Base-by-base conservation (phyloP, 805 yeast genomes). In the Teunomyces atbi region DNA sequence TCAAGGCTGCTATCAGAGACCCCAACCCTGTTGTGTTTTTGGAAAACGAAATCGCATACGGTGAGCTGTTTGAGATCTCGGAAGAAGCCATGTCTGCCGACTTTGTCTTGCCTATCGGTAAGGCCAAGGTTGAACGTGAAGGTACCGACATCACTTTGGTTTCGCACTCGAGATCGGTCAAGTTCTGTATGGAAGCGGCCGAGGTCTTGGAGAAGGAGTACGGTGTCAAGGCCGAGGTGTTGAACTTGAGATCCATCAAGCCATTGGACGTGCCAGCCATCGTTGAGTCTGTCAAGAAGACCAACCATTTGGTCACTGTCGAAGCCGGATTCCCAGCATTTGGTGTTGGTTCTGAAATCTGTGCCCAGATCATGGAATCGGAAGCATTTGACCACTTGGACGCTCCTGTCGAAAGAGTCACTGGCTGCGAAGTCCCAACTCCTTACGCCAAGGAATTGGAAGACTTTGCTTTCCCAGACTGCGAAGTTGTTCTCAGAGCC, bases 391-490 rank as follows among this genome's bases (percentile, higher is more conserved):
- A 94, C 74, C 89, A 90, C 82, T 82, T 94, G 65, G 99, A 94
- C 73, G 96, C 98, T 51, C 99, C 99, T 60, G 89, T 94, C 57
- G 96, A 86, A 77, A 89, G 99, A 80, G 92, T 91, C 62, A 94
- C 99, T 49, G 99, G 99, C 71, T 96, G 98, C 66, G 99, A 94
- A 77, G 97, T 91, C 27, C 99, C 99, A 71, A 94, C 99, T 58
- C 99, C 99, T 55, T 94, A 94, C 68, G 96, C 97, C 60, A 82
- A 83, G 71, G 91, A 86, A 75, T 81, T 94, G 67, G 99, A 94
- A 82, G 95, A 87, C 76, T 88, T 94, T 66, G 97, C 98, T 46
- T 94, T 94, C 97, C 99, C 99, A 71, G 96, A 91, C 69, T 79
- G 88, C 46, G 92, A 88, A 64, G 82, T 90, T 55, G 87, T 94